Percentiles rank a stretch among this genome's conserved stretches.
Conservation (phyloP, 176 grass and related monocot genomes). For the Aechmea fasciata region DNA sequence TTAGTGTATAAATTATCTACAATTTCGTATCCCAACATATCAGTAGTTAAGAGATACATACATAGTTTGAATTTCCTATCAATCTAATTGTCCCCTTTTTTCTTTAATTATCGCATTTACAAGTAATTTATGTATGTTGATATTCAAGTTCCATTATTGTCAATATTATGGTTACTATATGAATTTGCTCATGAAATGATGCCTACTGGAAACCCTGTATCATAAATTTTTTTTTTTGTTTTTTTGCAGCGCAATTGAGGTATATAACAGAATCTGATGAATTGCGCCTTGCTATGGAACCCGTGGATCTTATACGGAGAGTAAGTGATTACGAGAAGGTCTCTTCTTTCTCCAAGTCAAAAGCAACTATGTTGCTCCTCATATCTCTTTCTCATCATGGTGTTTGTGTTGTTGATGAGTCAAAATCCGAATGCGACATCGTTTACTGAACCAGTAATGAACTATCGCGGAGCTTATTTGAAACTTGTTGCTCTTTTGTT, state of each 20-base stretch:
- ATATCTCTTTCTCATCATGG: no score
- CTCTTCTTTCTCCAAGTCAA: neutral
- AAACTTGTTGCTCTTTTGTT: neutral
- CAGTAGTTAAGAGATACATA: no score
- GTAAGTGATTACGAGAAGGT: slow-evolving; percentile 23
- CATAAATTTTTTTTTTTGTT: slow-evolving; percentile 2
- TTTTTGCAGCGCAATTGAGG: slow-evolving; percentile 49
- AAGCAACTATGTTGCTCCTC: neutral
- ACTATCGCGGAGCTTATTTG: neutral
- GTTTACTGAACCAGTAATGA: no score
- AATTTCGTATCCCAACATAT: no score
- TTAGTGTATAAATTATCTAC: no score
- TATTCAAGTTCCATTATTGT: neutral
- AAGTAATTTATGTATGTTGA: no score
- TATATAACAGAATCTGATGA: slow-evolving; percentile 89
- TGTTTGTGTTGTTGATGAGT: neutral
- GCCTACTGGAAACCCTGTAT: neutral
- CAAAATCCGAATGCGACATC: neutral
- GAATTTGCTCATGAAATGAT: neutral
- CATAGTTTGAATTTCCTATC: no score
- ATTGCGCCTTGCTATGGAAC: slow-evolving; percentile 64
- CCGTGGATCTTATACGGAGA: slow-evolving; percentile 78
- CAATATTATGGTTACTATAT: neutral
- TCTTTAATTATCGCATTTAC: no score
- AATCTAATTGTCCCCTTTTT: no score